Evolutionary conservation across 352 stramenopile species (phyloP).

Genomic region (Pythium periplocum): DNA sequence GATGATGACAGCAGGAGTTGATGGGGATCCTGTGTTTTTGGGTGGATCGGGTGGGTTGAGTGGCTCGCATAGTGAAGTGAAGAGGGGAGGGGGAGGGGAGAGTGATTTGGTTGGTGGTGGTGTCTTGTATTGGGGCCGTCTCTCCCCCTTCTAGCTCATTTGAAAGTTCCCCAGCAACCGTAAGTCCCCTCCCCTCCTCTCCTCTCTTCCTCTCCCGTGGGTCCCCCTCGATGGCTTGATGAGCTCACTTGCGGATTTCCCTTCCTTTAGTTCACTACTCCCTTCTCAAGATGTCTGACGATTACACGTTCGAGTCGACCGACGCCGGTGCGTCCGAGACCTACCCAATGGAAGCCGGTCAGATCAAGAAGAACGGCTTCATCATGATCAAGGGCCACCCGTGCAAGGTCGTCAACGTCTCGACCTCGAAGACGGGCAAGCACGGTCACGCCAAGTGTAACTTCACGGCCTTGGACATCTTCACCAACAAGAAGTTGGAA

Average conservation of each 20-base stretch:
- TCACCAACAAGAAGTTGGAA: conserved; percentile 99
- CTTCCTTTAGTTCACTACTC: conserved; percentile 2
- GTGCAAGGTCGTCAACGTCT: conserved; percentile 98
- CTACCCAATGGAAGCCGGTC: conserved; percentile 97
- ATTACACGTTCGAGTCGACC: conserved; percentile 91
- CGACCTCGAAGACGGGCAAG: conserved; percentile 99
- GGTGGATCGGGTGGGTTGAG: neutral
- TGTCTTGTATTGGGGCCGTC: conserved; percentile 22
- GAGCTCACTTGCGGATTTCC: conserved; percentile 8
- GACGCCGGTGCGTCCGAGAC: conserved; percentile 97
- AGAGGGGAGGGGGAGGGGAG: too few relatives aligned
- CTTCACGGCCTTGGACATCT: conserved; percentile 99
- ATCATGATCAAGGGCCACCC: conserved; percentile 99
- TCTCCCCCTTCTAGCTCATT: conserved; percentile 16
- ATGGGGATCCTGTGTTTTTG: too few relatives aligned
- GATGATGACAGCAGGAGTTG: too few relatives aligned
- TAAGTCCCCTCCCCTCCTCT: conserved; percentile 10
- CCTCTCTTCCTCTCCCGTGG: neutral
- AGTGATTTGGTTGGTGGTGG: conserved; percentile 28
- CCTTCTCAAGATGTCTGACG: conserved; percentile 40
- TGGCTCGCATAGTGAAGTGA: neutral
- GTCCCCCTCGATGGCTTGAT: conserved; percentile 2
- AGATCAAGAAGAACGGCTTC: conserved; percentile 99
- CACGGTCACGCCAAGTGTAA: conserved; percentile 99
- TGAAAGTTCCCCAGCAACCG: conserved; percentile 29